A percentile compares a stretch with the other conserved stretches of the same genome.
phyloP scores from a whole-genome alignment of 768 basidiomycete genomes.

The Collybia sp. region DNA sequence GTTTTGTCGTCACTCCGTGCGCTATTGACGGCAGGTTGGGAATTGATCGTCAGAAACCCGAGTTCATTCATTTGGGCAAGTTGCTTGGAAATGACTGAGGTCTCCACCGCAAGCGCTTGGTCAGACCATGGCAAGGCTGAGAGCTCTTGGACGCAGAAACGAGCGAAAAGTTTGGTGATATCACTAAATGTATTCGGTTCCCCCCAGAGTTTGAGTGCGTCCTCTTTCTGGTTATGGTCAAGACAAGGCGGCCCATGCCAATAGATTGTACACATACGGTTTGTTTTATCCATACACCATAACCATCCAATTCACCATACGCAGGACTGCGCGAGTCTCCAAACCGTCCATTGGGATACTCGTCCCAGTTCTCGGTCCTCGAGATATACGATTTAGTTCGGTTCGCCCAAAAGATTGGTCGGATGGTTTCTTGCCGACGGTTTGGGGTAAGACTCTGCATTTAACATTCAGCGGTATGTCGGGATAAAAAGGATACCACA shows the following conservation, averaged over 20 bases:
- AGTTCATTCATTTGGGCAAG: slow-evolving; percentile 84
- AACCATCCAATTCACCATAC: slow-evolving; percentile 96
- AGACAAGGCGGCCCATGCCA: neutral
- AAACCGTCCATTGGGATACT: slow-evolving; percentile 98
- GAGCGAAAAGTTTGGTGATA: slow-evolving; percentile 68
- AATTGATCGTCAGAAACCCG: slow-evolving; percentile 96
- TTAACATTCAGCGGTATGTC: too few relatives aligned
- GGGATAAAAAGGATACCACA: slow-evolving; percentile 5
- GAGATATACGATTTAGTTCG: slow-evolving; percentile 91
- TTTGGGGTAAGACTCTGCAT: slow-evolving; percentile 84
- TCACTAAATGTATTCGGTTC: slow-evolving; percentile 65
- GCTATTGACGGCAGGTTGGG: slow-evolving; percentile 93
- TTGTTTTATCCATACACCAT: slow-evolving; percentile 90
- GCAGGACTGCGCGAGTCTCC: slow-evolving; percentile 97
- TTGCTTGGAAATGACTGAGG: slow-evolving; percentile 69
- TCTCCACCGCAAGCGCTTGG: slow-evolving; percentile 80
- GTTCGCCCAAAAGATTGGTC: slow-evolving; percentile 99
- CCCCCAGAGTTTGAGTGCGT: slow-evolving; percentile 87
- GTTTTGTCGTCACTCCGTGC: slow-evolving; percentile 77
- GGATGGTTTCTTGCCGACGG: slow-evolving; percentile 86
- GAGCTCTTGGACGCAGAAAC: slow-evolving; percentile 76
- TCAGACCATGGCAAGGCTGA: slow-evolving; percentile 93
- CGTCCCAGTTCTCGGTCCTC: slow-evolving; percentile 98
- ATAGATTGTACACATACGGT: slow-evolving; percentile 41
- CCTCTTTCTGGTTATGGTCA: slow-evolving; percentile 58